Conservation (phyloP, 768 basidiomycete species). For the Lentinula edodes region DNA sequence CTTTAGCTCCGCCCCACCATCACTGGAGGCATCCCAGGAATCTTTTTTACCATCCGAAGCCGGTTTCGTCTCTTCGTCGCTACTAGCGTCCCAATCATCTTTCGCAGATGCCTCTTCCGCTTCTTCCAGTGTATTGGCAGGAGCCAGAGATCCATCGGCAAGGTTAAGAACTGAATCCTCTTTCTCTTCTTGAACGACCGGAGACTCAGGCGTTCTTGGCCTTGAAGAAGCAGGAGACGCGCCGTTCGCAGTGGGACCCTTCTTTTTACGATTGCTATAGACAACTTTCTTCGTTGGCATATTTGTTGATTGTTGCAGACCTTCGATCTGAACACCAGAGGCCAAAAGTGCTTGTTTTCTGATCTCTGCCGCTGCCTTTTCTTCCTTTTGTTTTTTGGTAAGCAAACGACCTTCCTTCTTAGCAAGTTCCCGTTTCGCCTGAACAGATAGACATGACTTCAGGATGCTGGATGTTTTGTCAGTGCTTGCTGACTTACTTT, state of each 20-base stretch:
- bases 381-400: slow-evolving; percentile 97
- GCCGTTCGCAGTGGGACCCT: slow-evolving; percentile 45
- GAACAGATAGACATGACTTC: neutral
- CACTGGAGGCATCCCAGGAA: slow-evolving; percentile 47
- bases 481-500: slow-evolving; percentile 43
- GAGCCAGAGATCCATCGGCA: slow-evolving; percentile 14
- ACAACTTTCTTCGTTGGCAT: slow-evolving; percentile 65
- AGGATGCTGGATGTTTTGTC: slow-evolving; percentile 2
- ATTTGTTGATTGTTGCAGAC: slow-evolving; percentile 57
- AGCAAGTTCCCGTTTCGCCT: slow-evolving; percentile 85
- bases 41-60: slow-evolving; percentile 30
- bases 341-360: slow-evolving; percentile 87
- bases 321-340: slow-evolving; percentile 87
- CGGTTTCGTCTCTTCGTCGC: slow-evolving; percentile 42
- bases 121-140: neutral
- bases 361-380: slow-evolving; percentile 84
- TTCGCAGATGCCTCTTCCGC: slow-evolving; percentile 28
- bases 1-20: slow-evolving; percentile 24
- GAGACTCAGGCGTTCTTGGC: slow-evolving; percentile 42
- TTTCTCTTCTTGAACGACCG: neutral
- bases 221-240: slow-evolving; percentile 51
- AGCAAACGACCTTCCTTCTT: slow-evolving; percentile 93
- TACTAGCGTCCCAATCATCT: slow-evolving; percentile 69
- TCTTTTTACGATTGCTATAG: slow-evolving; percentile 84
- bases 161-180: slow-evolving; percentile 12